Base-by-base conservation (phyloP, 2,329 filamentous ascomycete species). In the Fusarium graminum region DNA sequence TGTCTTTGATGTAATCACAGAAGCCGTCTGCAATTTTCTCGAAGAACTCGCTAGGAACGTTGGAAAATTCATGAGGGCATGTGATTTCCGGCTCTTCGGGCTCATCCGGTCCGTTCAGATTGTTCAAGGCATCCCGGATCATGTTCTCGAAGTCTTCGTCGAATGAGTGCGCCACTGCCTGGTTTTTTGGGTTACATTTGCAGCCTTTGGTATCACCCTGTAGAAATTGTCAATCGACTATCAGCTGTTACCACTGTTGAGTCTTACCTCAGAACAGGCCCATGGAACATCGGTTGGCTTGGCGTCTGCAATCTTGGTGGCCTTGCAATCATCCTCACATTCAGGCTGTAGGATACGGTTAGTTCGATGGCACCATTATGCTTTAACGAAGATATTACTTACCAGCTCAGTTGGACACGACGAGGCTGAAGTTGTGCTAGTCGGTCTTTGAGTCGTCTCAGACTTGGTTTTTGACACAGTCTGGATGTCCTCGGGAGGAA, bases 401-500 rank as follows among this genome's bases (percentile, higher is more conserved):
- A 39, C 36, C 36, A 39, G 16, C 9, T 7, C 36, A 39, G 36
- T 39, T 19, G 36, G 36, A 10, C 36, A 39, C 4, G 36, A 39
- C n/a, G 36, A 39, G 17, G 36, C 36, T 17, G 41, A 32, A 28
- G 51, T 42, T 39, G 32, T 29, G 13, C 25, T 52, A 38, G 49
- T 39, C 41, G 30, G 7, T 12, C 41, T 40, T 26, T 34, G 38
- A 12, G 13, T 17, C 25, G 41, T 40, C 30, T 45, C 25, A 9
- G 25, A 19, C 25, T 52, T 38, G 4, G 39, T 26, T 32, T 53
- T 45, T 44, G 32, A 45, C 30, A 53, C 51, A 29, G 49, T 52
- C 25, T 52, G 49, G 13, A 52, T 42, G 13, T 52, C 39, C 38
- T 52, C 49, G 7, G 39, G 49, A n/a, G 49, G 49, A 14, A 52